Percentiles rank a stretch among this genome's conserved stretches.
Conservation (phyloP, 2,329 filamentous ascomycete species). For the Apiospora hydei region DNA sequence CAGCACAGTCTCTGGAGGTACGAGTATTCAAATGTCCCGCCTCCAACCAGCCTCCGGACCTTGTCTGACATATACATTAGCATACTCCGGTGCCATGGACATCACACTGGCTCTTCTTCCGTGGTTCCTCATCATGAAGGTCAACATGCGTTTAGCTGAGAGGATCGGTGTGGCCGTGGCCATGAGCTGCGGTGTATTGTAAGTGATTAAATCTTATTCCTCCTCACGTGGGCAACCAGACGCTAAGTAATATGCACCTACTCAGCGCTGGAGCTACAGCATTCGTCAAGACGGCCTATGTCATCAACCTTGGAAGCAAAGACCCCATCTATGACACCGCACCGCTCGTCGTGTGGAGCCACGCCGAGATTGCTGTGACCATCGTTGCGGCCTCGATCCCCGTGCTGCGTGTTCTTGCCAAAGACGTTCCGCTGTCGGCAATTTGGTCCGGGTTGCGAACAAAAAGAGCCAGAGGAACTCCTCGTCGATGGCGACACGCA, state of each 20-base stretch:
- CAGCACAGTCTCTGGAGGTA: constrained; percentile 28
- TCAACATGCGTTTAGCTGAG: constrained; percentile 41
- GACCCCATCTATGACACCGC: constrained; percentile 36
- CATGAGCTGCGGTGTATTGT: constrained; percentile 42
- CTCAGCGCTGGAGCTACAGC: constrained; percentile 36
- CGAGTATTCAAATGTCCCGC: not conserved
- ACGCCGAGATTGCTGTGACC: constrained; percentile 37
- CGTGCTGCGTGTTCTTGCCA: constrained; percentile 42
- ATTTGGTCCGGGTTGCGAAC: not conserved
- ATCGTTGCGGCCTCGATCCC: constrained; percentile 43
- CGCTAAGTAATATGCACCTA: constrained; percentile 25
- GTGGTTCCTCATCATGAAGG: constrained; percentile 40
- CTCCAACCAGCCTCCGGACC: too few species aligned
- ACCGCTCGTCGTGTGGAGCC: constrained; percentile 39
- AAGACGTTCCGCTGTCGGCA: constrained; percentile 29
- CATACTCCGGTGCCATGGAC: constrained; percentile 39
- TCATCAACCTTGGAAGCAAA: constrained; percentile 29
- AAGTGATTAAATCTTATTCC: constrained; percentile 10
- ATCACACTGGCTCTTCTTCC: constrained; percentile 40
- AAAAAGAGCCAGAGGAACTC: not conserved
- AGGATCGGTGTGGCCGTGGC: constrained; percentile 41
- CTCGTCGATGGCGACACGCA: not conserved
- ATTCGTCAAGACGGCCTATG: constrained; percentile 34
- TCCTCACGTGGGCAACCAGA: not conserved
- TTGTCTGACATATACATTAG: constrained; percentile 20